Evolutionary conservation across 208 protist species (phyloP).

Genomic region (Porcisia hertigi): DNA sequence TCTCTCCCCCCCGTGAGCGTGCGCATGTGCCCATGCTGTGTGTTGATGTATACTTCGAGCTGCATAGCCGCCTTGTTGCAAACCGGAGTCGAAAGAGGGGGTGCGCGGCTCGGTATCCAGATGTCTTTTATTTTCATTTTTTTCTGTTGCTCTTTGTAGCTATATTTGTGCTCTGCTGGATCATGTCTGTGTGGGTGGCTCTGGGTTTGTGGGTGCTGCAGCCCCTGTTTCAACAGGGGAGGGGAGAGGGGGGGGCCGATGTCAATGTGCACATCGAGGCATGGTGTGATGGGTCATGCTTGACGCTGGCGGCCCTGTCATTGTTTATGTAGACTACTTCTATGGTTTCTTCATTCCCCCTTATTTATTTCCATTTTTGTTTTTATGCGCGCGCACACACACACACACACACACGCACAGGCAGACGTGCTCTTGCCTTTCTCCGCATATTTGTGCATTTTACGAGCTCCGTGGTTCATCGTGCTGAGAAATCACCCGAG

Average conservation of each 20-base stretch:
- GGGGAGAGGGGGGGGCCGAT: not conserved
- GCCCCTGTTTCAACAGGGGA: too few species aligned
- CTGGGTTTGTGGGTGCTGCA: not conserved
- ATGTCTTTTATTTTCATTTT: too few species aligned
- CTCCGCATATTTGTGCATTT: not conserved
- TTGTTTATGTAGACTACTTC: constrained; percentile 1
- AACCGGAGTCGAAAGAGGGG: too few species aligned
- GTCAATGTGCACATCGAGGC: not conserved
- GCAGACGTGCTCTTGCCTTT: not conserved
- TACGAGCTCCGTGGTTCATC: too few species aligned
- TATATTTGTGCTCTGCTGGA: not conserved
- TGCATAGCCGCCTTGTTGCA: too few species aligned
- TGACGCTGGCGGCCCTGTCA: not conserved
- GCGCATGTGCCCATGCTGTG: too few species aligned
- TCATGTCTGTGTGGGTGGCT: not conserved
- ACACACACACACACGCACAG: not conserved
- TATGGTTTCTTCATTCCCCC: not conserved
- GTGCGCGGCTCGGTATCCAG: too few species aligned
- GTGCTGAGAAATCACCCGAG: too few species aligned
- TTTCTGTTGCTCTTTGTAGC: not conserved
- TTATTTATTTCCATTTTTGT: not conserved
- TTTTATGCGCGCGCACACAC: not conserved
- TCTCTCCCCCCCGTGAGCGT: too few species aligned
- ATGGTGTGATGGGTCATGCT: not conserved
- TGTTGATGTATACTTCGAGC: not conserved